These are phyloP conservation scores for Pseudisothecium myosuroides DNA, from an alignment of 225 moss, liverwort and hornwort species.

Conservation along the genomic window DNA sequence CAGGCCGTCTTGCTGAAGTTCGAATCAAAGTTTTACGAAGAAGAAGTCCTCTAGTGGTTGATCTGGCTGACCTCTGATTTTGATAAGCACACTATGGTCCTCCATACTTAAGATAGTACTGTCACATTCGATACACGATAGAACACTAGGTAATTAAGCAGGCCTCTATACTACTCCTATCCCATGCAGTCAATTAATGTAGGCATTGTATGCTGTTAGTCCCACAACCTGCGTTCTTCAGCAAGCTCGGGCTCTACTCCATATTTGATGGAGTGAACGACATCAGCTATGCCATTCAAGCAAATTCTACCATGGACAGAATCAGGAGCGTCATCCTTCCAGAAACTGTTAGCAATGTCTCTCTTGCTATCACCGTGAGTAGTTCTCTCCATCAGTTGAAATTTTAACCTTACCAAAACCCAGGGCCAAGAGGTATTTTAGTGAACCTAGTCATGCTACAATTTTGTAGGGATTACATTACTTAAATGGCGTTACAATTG, in stretches of 20 bases:
- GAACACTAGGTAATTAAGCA: background rate
- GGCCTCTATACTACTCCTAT: background rate
- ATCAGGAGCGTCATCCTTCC: conserved; percentile 6
- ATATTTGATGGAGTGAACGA: conserved; percentile 2
- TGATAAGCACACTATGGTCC: background rate
- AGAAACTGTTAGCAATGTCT: background rate
- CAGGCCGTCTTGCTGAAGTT: background rate
- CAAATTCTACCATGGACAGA: background rate
- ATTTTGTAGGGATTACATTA: background rate
- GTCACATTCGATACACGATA: background rate
- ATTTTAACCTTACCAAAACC: background rate
- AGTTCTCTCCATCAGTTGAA: background rate
- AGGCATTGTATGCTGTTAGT: background rate
- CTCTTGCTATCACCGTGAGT: conserved; percentile 7
- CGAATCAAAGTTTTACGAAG: background rate
- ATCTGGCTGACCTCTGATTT: background rate
- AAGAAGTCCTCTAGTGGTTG: background rate
- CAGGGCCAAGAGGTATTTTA: background rate
- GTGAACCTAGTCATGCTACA: background rate
- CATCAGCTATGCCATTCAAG: background rate
- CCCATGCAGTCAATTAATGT: background rate
- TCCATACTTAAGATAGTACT: background rate
- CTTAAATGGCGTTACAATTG: background rate
- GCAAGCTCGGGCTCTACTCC: background rate
- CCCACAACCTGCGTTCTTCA: background rate